A percentile compares a stretch with the other conserved stretches of the same genome.
These are phyloP conservation scores for Apophysomyces sp. DNA, from an alignment of 371 early-diverging fungal species.

Conservation along the genomic window DNA sequence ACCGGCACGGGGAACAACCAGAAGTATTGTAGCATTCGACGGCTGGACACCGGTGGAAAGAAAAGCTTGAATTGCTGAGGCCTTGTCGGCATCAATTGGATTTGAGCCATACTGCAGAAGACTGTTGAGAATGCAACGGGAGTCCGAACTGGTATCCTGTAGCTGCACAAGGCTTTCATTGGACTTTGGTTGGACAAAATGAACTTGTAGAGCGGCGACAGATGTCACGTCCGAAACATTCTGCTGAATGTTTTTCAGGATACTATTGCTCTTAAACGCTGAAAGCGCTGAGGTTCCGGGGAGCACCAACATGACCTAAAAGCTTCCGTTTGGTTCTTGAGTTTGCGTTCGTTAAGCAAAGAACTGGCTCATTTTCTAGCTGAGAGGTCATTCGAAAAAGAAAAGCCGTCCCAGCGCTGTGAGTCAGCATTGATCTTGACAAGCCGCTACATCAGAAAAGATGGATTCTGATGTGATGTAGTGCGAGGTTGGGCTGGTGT, in stretches of 20 bases:
- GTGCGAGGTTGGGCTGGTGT: background rate
- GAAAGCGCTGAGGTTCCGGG: constrained; percentile 79
- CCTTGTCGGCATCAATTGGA: constrained; percentile 27
- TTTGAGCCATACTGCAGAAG: constrained; percentile 50
- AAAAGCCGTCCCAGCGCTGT: background rate
- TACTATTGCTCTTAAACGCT: constrained; percentile 59
- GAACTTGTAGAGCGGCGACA: constrained; percentile 66
- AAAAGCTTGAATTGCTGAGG: constrained; percentile 36
- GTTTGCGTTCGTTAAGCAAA: no score
- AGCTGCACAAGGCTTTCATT: constrained; percentile 34
- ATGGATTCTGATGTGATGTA: background rate
- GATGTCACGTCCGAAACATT: constrained; percentile 45
- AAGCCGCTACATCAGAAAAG: background rate
- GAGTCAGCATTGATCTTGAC: constrained; percentile 1
- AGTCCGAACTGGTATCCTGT: constrained; percentile 28
- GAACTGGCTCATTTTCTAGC: no score
- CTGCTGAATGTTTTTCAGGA: constrained; percentile 55
- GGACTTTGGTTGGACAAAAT: constrained; percentile 66
- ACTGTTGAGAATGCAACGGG: constrained; percentile 44
- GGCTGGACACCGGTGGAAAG: constrained; percentile 32
- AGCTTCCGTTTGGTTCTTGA: background rate
- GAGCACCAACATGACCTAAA: constrained; percentile 66
- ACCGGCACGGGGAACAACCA: constrained; percentile 86
- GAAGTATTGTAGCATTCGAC: constrained; percentile 38
- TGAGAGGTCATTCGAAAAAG: background rate